A percentile compares a stretch with the other conserved stretches of the same genome.
Conservation (phyloP, 2,329 filamentous ascomycete species). For the Chrysosphaeria jannelii region DNA sequence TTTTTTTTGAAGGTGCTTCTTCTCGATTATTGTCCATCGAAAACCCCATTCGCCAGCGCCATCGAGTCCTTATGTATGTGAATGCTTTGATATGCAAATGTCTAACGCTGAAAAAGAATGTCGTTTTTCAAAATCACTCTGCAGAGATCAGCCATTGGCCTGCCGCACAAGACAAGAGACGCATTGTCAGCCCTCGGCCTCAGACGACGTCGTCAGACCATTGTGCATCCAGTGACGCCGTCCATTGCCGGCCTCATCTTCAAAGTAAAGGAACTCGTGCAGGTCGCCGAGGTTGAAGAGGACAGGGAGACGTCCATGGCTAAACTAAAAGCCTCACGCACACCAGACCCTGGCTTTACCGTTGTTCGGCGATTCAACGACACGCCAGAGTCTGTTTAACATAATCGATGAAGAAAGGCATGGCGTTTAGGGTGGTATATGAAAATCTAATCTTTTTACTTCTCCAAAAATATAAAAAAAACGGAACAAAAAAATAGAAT, state of each 20-base stretch:
- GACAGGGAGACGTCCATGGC: conserved; percentile 27
- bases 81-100: too few species aligned
- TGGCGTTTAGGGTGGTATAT: too few species aligned
- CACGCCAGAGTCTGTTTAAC: background rate
- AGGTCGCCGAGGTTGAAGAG: conserved; percentile 45
- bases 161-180: conserved; percentile 49
- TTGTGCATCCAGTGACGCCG: conserved; percentile 61
- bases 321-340: conserved; percentile 40
- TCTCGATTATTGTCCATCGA: too few species aligned
- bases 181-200: conserved; percentile 66
- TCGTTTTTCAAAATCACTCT: conserved; percentile 77
- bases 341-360: conserved; percentile 43
- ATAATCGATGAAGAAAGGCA: too few species aligned
- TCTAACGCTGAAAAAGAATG: too few species aligned
- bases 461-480: too few species aligned
- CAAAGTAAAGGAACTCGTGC: conserved; percentile 75
- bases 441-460: too few species aligned
- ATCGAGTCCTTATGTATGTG: too few species aligned
- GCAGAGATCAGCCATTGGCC: conserved; percentile 65
- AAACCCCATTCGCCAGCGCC: too few species aligned
- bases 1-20: too few species aligned
- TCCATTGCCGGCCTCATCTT: conserved; percentile 75
- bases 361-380: conserved; percentile 2
- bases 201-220: conserved; percentile 55
- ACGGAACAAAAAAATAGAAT: too few species aligned